phyloP scores from a whole-genome alignment of 352 stramenopile species.

The Phytopythium vexans region DNA sequence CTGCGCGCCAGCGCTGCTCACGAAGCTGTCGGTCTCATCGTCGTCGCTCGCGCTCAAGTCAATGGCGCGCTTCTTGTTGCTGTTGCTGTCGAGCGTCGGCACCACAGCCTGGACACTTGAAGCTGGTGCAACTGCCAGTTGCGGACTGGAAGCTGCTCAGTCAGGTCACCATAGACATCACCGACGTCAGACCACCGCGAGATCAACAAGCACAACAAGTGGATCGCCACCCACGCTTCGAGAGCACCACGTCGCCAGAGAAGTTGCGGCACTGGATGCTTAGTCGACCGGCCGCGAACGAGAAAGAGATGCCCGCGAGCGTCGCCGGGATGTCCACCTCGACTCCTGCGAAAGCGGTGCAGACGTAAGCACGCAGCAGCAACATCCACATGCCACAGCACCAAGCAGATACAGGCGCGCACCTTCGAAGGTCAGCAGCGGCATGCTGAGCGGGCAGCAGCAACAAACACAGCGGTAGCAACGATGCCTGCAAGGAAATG shows the following conservation, averaged over 20 bases:
- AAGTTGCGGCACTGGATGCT: conserved; percentile 75
- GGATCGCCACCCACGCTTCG: conserved; percentile 27
- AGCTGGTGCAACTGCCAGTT: no score
- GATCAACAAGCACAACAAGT: neutral
- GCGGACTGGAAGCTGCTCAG: no score
- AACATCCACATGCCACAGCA: neutral
- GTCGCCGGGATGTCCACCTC: conserved; percentile 64
- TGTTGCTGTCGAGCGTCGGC: conserved; percentile 2
- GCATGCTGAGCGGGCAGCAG: conserved; percentile 26
- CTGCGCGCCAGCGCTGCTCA: conserved; percentile 13
- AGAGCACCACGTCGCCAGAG: conserved; percentile 63
- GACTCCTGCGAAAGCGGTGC: conserved; percentile 28
- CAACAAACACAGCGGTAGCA: no score
- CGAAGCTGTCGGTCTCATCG: conserved; percentile 26
- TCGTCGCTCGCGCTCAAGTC: conserved; percentile 36
- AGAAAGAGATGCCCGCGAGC: conserved; percentile 63
- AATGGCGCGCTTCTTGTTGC: conserved; percentile 52
- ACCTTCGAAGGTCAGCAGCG: conserved; percentile 74
- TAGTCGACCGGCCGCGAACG: conserved; percentile 52
- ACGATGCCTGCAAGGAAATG: no score
- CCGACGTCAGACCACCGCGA: no score
- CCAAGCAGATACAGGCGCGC: conserved; percentile 1
- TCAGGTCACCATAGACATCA: no score
- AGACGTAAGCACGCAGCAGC: neutral
- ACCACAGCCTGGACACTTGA: neutral